phyloP scores from a whole-genome alignment of 2,329 filamentous ascomycete genomes.

The Paecilomyces formosus region DNA sequence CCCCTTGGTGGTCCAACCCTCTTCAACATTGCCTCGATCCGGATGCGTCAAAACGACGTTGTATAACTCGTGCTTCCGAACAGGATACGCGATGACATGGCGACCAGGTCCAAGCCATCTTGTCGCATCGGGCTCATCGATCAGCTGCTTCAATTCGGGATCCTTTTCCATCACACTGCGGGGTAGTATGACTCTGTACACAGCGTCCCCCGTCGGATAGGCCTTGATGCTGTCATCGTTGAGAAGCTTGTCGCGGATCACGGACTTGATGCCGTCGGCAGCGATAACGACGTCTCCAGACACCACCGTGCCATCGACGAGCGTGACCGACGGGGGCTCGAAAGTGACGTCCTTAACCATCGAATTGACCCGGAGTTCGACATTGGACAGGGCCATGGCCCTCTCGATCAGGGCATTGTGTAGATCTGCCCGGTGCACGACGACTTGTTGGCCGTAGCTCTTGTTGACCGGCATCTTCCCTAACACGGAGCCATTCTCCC shows the following conservation, averaged over 20 bases:
- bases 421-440: slow-evolving; percentile 29
- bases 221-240: slow-evolving; percentile 17
- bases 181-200: slow-evolving; percentile 70
- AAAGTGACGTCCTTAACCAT: slow-evolving; percentile 19
- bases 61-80: slow-evolving; percentile 59
- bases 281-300: slow-evolving; percentile 44
- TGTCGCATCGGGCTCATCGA: slow-evolving; percentile 60
- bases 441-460: slow-evolving; percentile 24
- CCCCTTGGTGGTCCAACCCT: slow-evolving; percentile 58
- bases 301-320: slow-evolving; percentile 18
- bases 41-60: slow-evolving; percentile 58
- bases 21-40: slow-evolving; percentile 52
- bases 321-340: slow-evolving; percentile 18
- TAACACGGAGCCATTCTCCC: slow-evolving; percentile 25
- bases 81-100: slow-evolving; percentile 73
- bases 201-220: slow-evolving; percentile 58
- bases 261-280: slow-evolving; percentile 49
- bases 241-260: slow-evolving; percentile 34
- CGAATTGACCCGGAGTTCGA: slow-evolving; percentile 22
- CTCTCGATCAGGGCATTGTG: slow-evolving; percentile 24
- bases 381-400: slow-evolving; percentile 20
- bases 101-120: slow-evolving; percentile 69
- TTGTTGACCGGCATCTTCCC: slow-evolving; percentile 27
- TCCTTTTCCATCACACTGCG: slow-evolving; percentile 60
- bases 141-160: slow-evolving; percentile 58